Conservation (phyloP, 139 green algal species). For the Zygnema circumcarinatum region DNA sequence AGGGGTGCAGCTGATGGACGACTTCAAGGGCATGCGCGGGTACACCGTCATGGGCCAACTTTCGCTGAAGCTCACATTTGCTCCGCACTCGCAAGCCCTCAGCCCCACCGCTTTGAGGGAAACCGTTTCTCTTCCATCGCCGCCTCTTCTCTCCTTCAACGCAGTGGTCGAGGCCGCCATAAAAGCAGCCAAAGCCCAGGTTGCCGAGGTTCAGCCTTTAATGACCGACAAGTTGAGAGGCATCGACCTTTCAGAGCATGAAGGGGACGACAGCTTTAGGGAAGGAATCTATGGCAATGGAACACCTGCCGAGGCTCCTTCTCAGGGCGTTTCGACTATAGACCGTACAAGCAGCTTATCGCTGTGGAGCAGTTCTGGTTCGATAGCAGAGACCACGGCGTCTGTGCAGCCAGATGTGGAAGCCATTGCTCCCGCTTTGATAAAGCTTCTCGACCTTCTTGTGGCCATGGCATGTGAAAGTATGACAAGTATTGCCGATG, state of each 20-base stretch:
- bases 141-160: not conserved
- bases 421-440: conserved; percentile 15
- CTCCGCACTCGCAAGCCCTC: not conserved
- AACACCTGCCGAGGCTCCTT: not conserved
- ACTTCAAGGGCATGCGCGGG: conserved; percentile 9
- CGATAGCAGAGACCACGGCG: not conserved
- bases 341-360: not conserved
- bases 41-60: conserved; percentile 40
- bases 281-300: not conserved
- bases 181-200: not conserved
- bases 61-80: conserved; percentile 47
- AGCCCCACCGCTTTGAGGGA: conserved; percentile 1
- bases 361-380: not conserved
- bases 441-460: conserved; percentile 52
- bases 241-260: not conserved
- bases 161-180: not conserved
- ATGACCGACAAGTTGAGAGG: not conserved
- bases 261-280: not conserved
- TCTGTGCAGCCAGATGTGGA: conserved; percentile 13
- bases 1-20: conserved; percentile 26
- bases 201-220: not conserved
- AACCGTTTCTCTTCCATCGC: not conserved
- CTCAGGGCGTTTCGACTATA: not conserved
- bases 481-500: not conserved
- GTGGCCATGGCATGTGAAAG: conserved; percentile 25